Evolutionary conservation across 257 asterid genomes (phyloP), one percentile per base, ranked within the genome.

Genomic region (Plantago elongata): DNA sequence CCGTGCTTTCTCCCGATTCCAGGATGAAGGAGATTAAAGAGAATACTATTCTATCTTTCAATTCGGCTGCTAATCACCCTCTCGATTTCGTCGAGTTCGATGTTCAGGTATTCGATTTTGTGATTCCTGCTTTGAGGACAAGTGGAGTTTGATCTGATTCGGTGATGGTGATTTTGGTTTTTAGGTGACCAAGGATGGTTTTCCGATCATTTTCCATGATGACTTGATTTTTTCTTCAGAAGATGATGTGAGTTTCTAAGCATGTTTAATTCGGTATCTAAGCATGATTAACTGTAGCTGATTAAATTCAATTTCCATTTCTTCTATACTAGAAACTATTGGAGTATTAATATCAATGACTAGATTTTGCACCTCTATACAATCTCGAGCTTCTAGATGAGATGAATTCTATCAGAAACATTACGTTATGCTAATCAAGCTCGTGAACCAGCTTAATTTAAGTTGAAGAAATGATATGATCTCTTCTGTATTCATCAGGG

Each of bases 201-300:
- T 83, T 83, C 97, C 99, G 44, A 72, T 93, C 72, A 76, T 93
- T 63, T 93, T 93, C 67, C 99, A 93, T 72, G 99, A 93, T 81
- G 79, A 93, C 84, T 85, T 83, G 81, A 87, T 93, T 73, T 72
- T 83, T 72, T 81, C 90, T 6, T 72, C 87, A 2, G 77, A 85
- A 69, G 84, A 89, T 13, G 73, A 80, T 40, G 98, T 91, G 72
- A 75, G 80, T 64, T 37, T 30, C 47, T n/a, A n/a, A n/a, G n/a
- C n/a, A n/a, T n/a, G n/a, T n/a, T n/a, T n/a, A n/a, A n/a, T n/a
- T n/a, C n/a, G n/a, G n/a, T n/a, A n/a, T n/a, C n/a, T n/a, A n/a
- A n/a, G n/a, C n/a, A n/a, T n/a, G n/a, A n/a, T n/a, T n/a, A n/a
- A n/a, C n/a, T n/a, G n/a, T n/a, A n/a, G n/a, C n/a, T n/a, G n/a